Evolutionary conservation across 2,329 filamentous ascomycete species (phyloP).

Genomic region (Penicillium nordicum): DNA sequence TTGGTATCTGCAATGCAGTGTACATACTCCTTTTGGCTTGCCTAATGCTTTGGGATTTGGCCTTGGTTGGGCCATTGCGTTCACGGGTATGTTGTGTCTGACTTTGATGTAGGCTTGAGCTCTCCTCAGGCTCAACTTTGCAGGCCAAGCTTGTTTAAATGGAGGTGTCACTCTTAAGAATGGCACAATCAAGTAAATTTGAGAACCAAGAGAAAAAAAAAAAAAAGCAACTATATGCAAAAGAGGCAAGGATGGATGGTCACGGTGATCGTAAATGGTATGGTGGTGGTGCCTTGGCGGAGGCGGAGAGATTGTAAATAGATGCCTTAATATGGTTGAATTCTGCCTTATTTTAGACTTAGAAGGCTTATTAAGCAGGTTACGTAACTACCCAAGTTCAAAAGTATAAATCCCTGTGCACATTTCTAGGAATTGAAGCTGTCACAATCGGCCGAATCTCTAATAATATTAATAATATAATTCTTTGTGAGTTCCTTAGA

Average conservation of each 20-base stretch:
- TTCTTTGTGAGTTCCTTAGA: too few relatives aligned
- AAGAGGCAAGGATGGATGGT: neutral
- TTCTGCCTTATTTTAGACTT: too few relatives aligned
- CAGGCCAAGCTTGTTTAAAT: neutral
- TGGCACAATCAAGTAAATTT: neutral
- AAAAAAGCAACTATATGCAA: neutral
- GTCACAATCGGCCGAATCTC: too few relatives aligned
- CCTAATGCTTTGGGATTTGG: conserved; percentile 16
- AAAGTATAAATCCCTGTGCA: too few relatives aligned
- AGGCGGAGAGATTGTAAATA: too few relatives aligned
- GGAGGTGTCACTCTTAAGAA: neutral
- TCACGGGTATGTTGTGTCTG: neutral
- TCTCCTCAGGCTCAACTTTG: neutral
- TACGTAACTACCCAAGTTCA: too few relatives aligned
- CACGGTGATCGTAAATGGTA: too few relatives aligned
- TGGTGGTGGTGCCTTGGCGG: too few relatives aligned
- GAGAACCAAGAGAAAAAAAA: neutral
- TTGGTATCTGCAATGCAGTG: neutral
- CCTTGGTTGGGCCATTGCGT: conserved; percentile 15
- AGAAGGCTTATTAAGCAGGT: too few relatives aligned
- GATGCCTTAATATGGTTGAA: too few relatives aligned
- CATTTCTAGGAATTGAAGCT: too few relatives aligned
- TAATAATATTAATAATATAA: too few relatives aligned
- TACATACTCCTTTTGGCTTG: conserved; percentile 19
- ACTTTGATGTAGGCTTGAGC: neutral